phyloP scores from a whole-genome alignment of 2,329 filamentous ascomycete genomes.

The Exophiala spinifera region DNA sequence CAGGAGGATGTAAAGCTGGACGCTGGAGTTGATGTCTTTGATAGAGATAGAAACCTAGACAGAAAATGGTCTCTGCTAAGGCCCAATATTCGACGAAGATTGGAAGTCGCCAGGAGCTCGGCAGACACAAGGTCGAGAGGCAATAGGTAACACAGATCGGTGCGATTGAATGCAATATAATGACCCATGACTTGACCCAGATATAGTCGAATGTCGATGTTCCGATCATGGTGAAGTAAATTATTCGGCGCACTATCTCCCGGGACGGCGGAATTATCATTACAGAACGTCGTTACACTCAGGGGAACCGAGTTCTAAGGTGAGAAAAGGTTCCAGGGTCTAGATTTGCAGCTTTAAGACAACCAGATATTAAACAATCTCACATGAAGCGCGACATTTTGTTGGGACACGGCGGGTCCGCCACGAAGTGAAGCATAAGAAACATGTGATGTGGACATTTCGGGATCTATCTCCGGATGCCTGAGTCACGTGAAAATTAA shows the following conservation, averaged over 20 bases:
- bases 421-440: not conserved
- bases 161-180: constrained; percentile 17
- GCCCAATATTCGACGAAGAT: constrained; percentile 12
- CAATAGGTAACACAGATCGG: constrained; percentile 12
- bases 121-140: not conserved
- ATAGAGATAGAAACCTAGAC: constrained; percentile 52
- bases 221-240: constrained; percentile 15
- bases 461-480: too few species aligned
- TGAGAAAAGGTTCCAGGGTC: not conserved
- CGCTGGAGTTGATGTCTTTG: constrained; percentile 52
- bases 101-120: not conserved
- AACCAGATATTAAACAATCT: not conserved
- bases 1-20: constrained; percentile 50
- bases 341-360: not conserved
- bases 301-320: not conserved
- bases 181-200: constrained; percentile 16
- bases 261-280: not conserved
- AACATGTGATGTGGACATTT: not conserved
- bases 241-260: not conserved
- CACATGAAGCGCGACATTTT: not conserved
- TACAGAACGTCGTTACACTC: not conserved
- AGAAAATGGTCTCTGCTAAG: constrained; percentile 51
- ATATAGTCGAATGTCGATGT: constrained; percentile 13
- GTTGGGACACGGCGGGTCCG: not conserved
- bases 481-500: too few species aligned